These are phyloP conservation scores for Termitomyces sp. DNA, from an alignment of 768 basidiomycete genomes.

Conservation along the genomic window DNA sequence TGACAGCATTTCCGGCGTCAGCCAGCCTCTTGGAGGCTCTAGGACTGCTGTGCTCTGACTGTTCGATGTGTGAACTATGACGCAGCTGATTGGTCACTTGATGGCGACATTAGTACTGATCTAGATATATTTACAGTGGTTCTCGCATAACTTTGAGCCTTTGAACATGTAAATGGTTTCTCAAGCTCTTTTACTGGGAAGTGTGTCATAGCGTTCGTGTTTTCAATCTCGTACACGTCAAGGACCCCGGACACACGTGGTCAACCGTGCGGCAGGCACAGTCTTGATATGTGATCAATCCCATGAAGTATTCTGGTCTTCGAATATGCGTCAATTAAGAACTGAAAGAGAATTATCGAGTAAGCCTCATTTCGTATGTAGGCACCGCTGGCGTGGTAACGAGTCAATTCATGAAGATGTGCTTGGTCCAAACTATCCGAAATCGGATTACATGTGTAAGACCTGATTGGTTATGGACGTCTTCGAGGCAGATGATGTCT, in stretches of 20 bases:
- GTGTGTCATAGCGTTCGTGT: conserved; percentile 35
- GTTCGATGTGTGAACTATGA: background rate
- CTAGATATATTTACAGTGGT: background rate
- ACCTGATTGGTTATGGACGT: background rate
- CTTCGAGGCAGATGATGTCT: background rate
- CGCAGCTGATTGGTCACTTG: background rate
- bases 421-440: background rate
- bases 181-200: background rate
- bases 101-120: conserved; percentile 1
- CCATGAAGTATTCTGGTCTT: background rate
- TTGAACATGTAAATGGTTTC: conserved; percentile 21
- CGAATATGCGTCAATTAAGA: too few species aligned
- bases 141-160: conserved; percentile 19
- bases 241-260: conserved; percentile 22
- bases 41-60: conserved; percentile 40
- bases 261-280: conserved; percentile 9
- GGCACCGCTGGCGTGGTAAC: background rate
- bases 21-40: conserved; percentile 24
- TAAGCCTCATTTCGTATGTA: background rate
- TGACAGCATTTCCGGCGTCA: conserved; percentile 54
- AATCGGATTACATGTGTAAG: background rate
- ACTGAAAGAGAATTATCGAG: too few species aligned
- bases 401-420: background rate
- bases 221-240: conserved; percentile 1
- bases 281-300: background rate